These are phyloP conservation scores for Naganishia antarctica DNA, from an alignment of 768 basidiomycete species.

Conservation along the genomic window DNA sequence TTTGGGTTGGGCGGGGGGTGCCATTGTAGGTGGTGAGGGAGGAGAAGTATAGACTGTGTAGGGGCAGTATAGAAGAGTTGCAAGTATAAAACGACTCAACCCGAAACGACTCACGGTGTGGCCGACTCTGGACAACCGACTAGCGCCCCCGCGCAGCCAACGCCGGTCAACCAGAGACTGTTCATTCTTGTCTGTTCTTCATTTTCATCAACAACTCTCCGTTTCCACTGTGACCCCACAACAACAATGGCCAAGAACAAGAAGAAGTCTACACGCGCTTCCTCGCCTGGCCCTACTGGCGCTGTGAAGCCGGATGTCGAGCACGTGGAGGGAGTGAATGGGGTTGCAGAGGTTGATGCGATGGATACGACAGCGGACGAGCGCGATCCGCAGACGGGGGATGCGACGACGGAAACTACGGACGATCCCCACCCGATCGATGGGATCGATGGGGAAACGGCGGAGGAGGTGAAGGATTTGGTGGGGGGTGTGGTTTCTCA, in stretches of 20 bases:
- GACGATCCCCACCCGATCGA: not conserved
- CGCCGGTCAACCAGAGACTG: too few relatives aligned
- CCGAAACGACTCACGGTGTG: not conserved
- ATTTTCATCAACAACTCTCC: too few relatives aligned
- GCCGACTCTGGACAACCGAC: not conserved
- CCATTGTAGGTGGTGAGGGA: conserved; percentile 3
- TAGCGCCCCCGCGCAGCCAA: too few relatives aligned
- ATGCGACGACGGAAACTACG: not conserved
- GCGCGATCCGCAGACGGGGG: not conserved
- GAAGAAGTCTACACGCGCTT: conserved; percentile 16
- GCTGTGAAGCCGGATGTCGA: not conserved
- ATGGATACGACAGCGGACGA: not conserved
- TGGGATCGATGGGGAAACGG: too few relatives aligned
- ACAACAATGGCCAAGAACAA: conserved; percentile 16
- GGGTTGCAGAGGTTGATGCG: not conserved
- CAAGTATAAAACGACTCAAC: not conserved
- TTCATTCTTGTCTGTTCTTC: too few relatives aligned
- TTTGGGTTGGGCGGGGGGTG: conserved; percentile 7
- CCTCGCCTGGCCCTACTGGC: too few relatives aligned
- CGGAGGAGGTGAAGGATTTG: too few relatives aligned
- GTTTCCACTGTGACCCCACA: too few relatives aligned
- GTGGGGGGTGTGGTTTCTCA: too few relatives aligned
- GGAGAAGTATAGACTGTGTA: too few relatives aligned
- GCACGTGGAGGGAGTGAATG: not conserved
- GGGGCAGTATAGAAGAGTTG: too few relatives aligned